These are phyloP conservation scores for Cordyceps fumosorosea DNA, from an alignment of 2,329 filamentous ascomycete species.

Conservation along the genomic window DNA sequence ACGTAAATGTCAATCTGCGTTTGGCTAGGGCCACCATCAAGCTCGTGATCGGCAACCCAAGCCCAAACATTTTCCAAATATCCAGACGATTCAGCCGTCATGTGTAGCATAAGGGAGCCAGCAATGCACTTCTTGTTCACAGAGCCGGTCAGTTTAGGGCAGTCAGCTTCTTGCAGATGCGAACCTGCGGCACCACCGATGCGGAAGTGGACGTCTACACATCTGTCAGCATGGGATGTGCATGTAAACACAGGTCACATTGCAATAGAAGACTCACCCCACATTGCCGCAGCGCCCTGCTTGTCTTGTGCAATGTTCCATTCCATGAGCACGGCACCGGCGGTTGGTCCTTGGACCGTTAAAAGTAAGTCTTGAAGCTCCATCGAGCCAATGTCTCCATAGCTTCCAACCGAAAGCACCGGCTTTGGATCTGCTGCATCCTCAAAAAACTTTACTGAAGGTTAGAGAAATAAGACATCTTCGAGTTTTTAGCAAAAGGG, in stretches of 20 bases:
- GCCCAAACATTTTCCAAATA: slow-evolving; percentile 24
- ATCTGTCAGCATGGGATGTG: not conserved
- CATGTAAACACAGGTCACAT: too few relatives aligned
- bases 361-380: slow-evolving; percentile 56
- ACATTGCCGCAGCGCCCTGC: slow-evolving; percentile 19
- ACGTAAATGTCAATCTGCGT: slow-evolving; percentile 8
- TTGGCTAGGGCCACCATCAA: slow-evolving; percentile 20
- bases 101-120: slow-evolving; percentile 27
- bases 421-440: slow-evolving; percentile 39
- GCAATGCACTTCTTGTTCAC: slow-evolving; percentile 27
- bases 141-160: slow-evolving; percentile 29
- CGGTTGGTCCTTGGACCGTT: slow-evolving; percentile 44
- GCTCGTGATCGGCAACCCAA: slow-evolving; percentile 40
- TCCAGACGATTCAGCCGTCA: slow-evolving; percentile 25
- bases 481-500: not conserved
- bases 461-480: not conserved
- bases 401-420: slow-evolving; percentile 46
- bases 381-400: slow-evolving; percentile 46
- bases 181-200: slow-evolving; percentile 43
- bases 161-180: slow-evolving; percentile 32
- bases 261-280: slow-evolving; percentile 19
- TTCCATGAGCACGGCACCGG: slow-evolving; percentile 51
- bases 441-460: slow-evolving; percentile 28
- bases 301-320: slow-evolving; percentile 46
- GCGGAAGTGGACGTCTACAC: slow-evolving; percentile 19